Base-by-base conservation (phyloP, 176 grass and related monocot species). In the Raddia guianensis region DNA sequence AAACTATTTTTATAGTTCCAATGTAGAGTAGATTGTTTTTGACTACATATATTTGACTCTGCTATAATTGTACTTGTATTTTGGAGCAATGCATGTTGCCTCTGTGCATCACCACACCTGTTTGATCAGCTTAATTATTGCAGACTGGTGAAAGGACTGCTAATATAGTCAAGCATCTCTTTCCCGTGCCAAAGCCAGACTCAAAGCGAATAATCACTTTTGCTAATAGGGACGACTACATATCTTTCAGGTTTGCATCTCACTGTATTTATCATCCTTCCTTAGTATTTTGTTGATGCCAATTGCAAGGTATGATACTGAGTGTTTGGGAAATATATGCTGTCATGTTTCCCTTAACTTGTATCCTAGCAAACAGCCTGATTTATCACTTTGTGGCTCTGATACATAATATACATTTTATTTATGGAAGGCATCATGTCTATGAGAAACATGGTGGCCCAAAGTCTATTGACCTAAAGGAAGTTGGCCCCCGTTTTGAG, bases 161-260 rank as follows among this genome's bases (percentile, higher is more conserved):
- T 62, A 99, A 87, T 69, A 93, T 99, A 89, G 54, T 95, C 18
- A 93, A 99, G 75, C 90, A 99, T 88, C 90, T 99, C 12, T 95
- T 99, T 89, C 92, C 90, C 64, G 86, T 86, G 64, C 92, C 92
- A 60, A 98, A 95, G 79, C 86, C 81, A 37, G 92, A 98, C 49
- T 86, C 90, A 5, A 98, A 93, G 56, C 78, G 90, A 34, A 86
- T 93, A 80, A 87, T 98, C 66, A 95, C 90, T 70, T 89, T 98
- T 71, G 90, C 96, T 16, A 95, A 98, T 77, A 83, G 70, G 73
- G 86, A 86, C 0, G 90, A 95, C 62, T 98, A 93, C 75, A 91
- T 98, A 51, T 98, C 92, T 21, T 98, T 95, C 90, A 98, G 92
- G 92, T 98, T 63, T n/a, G 10, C 61, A 72, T 87, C 33, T 68